These are phyloP conservation scores for Panellus pusillus DNA, from an alignment of 768 basidiomycete species.

Conservation along the genomic window DNA sequence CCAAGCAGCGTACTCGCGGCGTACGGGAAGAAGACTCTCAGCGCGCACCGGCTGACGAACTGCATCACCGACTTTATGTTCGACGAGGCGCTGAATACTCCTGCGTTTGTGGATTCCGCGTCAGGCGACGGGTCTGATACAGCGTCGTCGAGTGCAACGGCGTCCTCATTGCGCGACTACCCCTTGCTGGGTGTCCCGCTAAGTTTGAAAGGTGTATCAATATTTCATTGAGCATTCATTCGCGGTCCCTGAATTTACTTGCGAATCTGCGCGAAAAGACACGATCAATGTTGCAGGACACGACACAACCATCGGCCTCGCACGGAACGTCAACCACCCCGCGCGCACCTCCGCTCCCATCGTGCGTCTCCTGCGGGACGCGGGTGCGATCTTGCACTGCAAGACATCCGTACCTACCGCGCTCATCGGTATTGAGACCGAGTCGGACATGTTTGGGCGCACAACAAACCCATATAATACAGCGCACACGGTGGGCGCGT, in stretches of 20 bases:
- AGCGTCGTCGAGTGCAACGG: background rate
- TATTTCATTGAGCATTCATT: constrained; percentile 17
- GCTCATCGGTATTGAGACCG: constrained; percentile 57
- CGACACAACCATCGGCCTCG: constrained; percentile 62
- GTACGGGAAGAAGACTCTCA: constrained; percentile 49
- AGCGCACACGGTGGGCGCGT: constrained; percentile 61
- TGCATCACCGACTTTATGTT: constrained; percentile 65
- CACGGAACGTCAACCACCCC: constrained; percentile 47
- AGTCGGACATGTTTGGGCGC: constrained; percentile 57
- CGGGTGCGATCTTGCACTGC: constrained; percentile 65
- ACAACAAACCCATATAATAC: constrained; percentile 62
- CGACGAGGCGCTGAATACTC: constrained; percentile 16
- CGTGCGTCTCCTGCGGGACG: constrained; percentile 53
- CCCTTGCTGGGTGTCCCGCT: constrained; percentile 62
- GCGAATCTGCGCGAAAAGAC: constrained; percentile 5
- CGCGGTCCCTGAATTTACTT: constrained; percentile 24
- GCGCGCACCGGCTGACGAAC: constrained; percentile 53
- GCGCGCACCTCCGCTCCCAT: constrained; percentile 47
- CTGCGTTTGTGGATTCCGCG: constrained; percentile 11
- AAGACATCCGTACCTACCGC: constrained; percentile 68
- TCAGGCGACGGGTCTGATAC: constrained; percentile 37
- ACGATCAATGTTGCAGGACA: constrained; percentile 54
- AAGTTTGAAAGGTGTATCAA: constrained; percentile 51
- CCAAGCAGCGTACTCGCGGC: constrained; percentile 42
- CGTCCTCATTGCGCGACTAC: constrained; percentile 22